Conservation (phyloP, 1,139 yeast genomes). For the Debaryomyces psychrophilus region DNA sequence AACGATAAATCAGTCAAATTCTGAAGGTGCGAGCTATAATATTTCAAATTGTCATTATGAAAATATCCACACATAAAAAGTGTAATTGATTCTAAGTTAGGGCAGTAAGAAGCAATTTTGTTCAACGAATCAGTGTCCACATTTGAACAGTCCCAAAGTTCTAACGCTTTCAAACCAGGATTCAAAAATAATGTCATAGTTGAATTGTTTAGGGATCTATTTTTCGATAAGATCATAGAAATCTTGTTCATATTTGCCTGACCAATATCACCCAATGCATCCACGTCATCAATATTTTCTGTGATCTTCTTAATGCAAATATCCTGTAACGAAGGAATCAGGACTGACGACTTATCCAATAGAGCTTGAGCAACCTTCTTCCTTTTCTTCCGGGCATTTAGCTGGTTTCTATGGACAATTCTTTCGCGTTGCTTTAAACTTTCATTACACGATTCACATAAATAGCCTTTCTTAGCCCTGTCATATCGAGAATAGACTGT, state of each 20-base stretch:
- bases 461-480: slow-evolving; percentile 54
- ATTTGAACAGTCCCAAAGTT: slow-evolving; percentile 92
- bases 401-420: slow-evolving; percentile 51
- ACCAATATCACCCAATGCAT: slow-evolving; percentile 80
- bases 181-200: slow-evolving; percentile 76
- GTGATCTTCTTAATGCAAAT: slow-evolving; percentile 74
- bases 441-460: slow-evolving; percentile 69
- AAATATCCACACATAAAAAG: slow-evolving; percentile 93
- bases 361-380: slow-evolving; percentile 83
- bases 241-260: slow-evolving; percentile 63
- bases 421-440: slow-evolving; percentile 46
- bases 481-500: slow-evolving; percentile 66
- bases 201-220: slow-evolving; percentile 71
- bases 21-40: slow-evolving; percentile 61
- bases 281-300: slow-evolving; percentile 73
- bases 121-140: slow-evolving; percentile 66
- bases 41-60: slow-evolving; percentile 72
- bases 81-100: slow-evolving; percentile 65
- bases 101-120: slow-evolving; percentile 78
- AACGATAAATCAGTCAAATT: slow-evolving; percentile 57
- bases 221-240: slow-evolving; percentile 74
- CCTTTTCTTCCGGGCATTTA: slow-evolving; percentile 70
- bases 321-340: slow-evolving; percentile 76
- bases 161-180: slow-evolving; percentile 56
- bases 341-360: slow-evolving; percentile 66